Conservation (phyloP, 179 eudicot species). For the Beta macrorhiza region DNA sequence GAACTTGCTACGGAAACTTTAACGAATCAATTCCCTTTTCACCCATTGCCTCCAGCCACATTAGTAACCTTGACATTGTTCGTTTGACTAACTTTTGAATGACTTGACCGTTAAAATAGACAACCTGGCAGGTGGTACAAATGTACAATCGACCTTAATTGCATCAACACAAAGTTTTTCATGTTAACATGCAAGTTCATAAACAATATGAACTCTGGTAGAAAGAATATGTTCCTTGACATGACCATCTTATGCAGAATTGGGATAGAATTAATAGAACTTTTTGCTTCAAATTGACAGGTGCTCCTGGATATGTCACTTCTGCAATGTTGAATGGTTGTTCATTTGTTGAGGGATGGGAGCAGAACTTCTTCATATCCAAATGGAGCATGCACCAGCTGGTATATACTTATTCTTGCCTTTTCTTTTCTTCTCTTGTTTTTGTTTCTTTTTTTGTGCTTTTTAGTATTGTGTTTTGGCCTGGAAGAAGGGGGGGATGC, state of each 20-base stretch:
- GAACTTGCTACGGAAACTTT: neutral
- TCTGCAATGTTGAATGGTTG: conserved; percentile 86
- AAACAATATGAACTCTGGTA: no score
- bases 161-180: no score
- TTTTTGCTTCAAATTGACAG: conserved; percentile 37
- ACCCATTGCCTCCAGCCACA: no score
- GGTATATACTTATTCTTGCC: conserved; percentile 44
- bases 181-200: no score
- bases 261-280: neutral
- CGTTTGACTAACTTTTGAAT: no score
- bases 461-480: no score
- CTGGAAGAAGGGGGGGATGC: neutral
- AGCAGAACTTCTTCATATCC: conserved; percentile 86
- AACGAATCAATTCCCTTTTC: no score
- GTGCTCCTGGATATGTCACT: conserved; percentile 95
- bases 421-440: no score
- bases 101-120: neutral
- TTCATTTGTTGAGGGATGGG: conserved; percentile 97
- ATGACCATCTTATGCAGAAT: neutral
- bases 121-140: neutral
- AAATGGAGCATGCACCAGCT: conserved; percentile 99
- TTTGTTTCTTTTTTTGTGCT: neutral
- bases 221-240: neutral
- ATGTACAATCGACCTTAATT: neutral
- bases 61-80: no score